Evolutionary conservation across 176 grass and related monocot genomes (phyloP), one percentile per base, ranked within the genome.

Genomic region (Aegilops sharonensis): DNA sequence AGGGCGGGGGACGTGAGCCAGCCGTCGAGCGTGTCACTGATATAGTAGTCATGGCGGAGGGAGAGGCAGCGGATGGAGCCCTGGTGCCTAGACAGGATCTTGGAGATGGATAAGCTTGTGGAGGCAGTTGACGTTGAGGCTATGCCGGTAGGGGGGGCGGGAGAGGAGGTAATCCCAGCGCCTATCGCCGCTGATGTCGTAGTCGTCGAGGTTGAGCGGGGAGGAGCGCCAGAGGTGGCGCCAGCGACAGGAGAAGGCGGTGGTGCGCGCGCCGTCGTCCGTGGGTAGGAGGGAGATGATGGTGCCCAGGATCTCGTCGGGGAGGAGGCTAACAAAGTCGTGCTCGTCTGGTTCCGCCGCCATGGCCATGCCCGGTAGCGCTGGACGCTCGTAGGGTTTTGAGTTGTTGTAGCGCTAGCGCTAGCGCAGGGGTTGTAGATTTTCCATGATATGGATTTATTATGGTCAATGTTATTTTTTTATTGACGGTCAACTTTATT

Each of bases 151-250:
- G 10, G 10, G 8, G 12, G 25, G 14, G 63, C 5, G 2, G 31
- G 6, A 11, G 17, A 11, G 1, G 32, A 69, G 67, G 35, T 11
- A 40, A 36, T 21, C 2, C 68, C 34, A 71, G 68, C 21, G 21
- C 36, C 4, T 42, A 13, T 72, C 14, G 9, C n/a, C 24, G 37
- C 4, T 5, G 70, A 72, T 72, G 70, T 72, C 11, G n/a, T 72
- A 45, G 70, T 72, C 70, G 5, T 72, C 37, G n/a, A 72, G 70
- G 70, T 72, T 72, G 37, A 72, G 37, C n/a, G 70, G 21, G 70
- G 70, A 72, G n/a, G 21, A 25, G 4, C 70, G 37, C 37, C 37
- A 72, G 37, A 72, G 10, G 70, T 43, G 21, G n/a, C 70, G 11
- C 37, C 70, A 72, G 37, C 70, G n/a, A 40, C 37, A 2, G 21